These are phyloP conservation scores for Apiotrichum veenhuisii DNA, from an alignment of 1,284 basidiomycete genomes.

Conservation along the genomic window DNA sequence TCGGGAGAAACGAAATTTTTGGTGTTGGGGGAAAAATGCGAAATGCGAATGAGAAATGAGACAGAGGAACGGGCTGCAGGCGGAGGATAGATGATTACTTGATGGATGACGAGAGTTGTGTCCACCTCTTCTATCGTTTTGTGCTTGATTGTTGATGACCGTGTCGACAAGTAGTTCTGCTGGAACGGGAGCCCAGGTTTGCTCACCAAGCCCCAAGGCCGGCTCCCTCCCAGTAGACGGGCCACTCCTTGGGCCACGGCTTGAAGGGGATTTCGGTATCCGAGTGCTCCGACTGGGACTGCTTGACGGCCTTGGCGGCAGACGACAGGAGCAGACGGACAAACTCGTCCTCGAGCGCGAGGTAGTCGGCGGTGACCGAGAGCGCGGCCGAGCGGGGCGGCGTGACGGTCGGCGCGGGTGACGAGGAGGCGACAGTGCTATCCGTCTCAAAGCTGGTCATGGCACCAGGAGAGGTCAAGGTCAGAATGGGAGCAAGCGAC, in stretches of 20 bases:
- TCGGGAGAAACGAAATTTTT: too few species aligned
- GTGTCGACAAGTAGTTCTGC: background rate
- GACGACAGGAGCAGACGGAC: background rate
- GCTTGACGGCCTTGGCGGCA: background rate
- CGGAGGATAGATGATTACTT: too few species aligned
- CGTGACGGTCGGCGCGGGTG: background rate
- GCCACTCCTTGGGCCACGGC: slow-evolving; percentile 21
- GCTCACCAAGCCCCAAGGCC: slow-evolving; percentile 6
- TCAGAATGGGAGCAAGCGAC: background rate
- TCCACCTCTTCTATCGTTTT: too few species aligned
- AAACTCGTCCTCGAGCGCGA: slow-evolving; percentile 6
- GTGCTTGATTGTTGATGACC: too few species aligned
- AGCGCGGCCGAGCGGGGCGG: background rate
- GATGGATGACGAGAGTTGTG: too few species aligned
- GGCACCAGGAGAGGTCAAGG: background rate
- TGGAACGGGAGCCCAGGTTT: background rate
- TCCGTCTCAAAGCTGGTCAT: background rate
- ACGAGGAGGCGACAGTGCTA: background rate
- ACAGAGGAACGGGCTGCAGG: too few species aligned
- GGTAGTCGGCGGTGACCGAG: background rate
- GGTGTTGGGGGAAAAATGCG: too few species aligned
- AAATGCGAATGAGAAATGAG: too few species aligned
- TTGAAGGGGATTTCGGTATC: background rate
- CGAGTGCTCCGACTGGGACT: background rate
- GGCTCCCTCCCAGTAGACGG: slow-evolving; percentile 24